Conservation (phyloP, 331 rosid genomes). For the Acacia pycnantha region DNA sequence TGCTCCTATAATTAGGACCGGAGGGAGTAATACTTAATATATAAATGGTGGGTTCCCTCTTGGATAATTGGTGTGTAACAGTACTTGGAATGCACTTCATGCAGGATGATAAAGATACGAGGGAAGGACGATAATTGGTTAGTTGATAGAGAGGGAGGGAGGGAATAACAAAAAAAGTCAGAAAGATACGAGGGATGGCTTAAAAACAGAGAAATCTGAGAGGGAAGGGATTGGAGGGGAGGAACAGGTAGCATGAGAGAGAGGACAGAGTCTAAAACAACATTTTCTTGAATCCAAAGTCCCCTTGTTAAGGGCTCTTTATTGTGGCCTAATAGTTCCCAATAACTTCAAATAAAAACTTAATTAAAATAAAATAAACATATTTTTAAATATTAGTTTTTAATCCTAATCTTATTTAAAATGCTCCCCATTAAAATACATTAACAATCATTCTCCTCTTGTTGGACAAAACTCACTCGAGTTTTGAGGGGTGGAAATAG, state of each 20-base stretch:
- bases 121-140: too few relatives aligned
- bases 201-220: background rate
- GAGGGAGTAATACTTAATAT: too few relatives aligned
- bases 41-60: background rate
- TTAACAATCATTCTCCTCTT: background rate
- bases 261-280: background rate
- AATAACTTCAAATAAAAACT: background rate
- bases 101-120: background rate
- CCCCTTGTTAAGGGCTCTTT: background rate
- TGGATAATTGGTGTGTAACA: background rate
- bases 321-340: background rate
- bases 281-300: background rate
- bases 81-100: background rate
- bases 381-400: background rate
- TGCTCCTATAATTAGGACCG: too few relatives aligned
- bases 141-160: background rate
- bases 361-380: too few relatives aligned
- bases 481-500: background rate
- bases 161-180: background rate
- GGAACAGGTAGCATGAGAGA: too few relatives aligned
- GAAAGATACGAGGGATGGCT: background rate
- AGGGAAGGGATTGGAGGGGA: too few relatives aligned
- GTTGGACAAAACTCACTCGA: background rate
- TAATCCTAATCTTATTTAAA: too few relatives aligned
- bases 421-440: background rate